Evolutionary conservation across 345 rosid genomes (phyloP).

Genomic region (Syzygium grande): DNA sequence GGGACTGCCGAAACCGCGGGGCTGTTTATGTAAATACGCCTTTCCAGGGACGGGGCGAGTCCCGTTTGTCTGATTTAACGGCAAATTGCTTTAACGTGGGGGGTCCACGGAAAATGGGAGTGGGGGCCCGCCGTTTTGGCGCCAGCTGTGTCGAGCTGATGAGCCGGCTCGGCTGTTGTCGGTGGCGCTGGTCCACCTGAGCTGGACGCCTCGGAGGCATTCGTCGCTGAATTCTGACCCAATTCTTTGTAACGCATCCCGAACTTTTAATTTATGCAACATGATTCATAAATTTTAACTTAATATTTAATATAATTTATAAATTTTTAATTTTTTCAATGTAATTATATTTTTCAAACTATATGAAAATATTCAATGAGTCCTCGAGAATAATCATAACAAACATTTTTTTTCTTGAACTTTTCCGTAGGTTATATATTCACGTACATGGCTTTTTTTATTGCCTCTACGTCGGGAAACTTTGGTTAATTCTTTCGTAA

Average conservation of each 20-base stretch:
- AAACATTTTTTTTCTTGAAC: no score
- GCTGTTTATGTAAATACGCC: neutral
- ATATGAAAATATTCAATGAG: no score
- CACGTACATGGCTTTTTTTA: no score
- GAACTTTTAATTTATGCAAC: no score
- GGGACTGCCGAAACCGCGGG: neutral
- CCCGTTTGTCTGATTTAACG: neutral
- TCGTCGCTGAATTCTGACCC: no score
- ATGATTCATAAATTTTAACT: rapidly evolving
- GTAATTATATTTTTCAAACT: no score
- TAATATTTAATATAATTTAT: rapidly evolving
- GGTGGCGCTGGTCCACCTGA: conserved; percentile 6
- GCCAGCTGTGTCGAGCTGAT: conserved; percentile 1
- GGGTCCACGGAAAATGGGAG: neutral
- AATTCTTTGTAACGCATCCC: rapidly evolving
- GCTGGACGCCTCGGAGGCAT: neutral
- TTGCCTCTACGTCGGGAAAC: no score
- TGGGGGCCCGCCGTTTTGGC: conserved; percentile 16
- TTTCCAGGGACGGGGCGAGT: neutral
- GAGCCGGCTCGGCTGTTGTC: conserved; percentile 13
- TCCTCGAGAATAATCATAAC: no score
- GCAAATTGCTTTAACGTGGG: neutral
- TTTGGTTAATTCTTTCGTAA: no score
- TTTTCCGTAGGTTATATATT: no score
- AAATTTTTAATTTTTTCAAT: no score